Percentiles rank a stretch among this genome's conserved stretches.
Evolutionary conservation across 163 green algal genomes (phyloP).

Genomic region (Coccomyxa subellipsoidea): DNA sequence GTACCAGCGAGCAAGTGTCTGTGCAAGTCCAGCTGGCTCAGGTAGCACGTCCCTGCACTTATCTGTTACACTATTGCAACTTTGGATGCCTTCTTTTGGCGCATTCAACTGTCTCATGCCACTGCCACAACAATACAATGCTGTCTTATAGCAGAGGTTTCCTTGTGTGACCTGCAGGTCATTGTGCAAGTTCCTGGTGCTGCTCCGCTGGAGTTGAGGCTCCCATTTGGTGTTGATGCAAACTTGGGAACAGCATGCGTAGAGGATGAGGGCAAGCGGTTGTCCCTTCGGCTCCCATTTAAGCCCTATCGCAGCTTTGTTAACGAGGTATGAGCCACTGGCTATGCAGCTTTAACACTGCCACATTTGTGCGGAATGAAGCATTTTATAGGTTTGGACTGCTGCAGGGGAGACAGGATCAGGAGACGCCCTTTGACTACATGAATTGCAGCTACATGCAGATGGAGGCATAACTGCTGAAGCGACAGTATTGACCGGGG

Average conservation of each 20-base stretch:
- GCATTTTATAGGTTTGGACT: too few relatives aligned
- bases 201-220: not conserved
- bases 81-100: not conserved
- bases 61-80: not conserved
- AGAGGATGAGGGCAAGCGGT: not conserved
- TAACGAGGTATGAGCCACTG: not conserved
- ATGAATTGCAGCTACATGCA: not conserved
- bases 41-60: not conserved
- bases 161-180: not conserved
- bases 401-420: not conserved
- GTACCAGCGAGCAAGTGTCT: not conserved
- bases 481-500: too few relatives aligned
- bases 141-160: too few relatives aligned
- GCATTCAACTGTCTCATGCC: not conserved
- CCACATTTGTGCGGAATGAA: too few relatives aligned
- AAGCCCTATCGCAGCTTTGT: not conserved
- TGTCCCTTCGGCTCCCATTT: not conserved
- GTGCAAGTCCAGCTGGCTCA: not conserved
- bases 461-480: not conserved
- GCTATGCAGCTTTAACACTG: too few relatives aligned
- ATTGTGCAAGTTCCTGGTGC: not conserved
- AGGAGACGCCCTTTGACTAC: not conserved
- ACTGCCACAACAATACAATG: too few relatives aligned
- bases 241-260: not conserved
- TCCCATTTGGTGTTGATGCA: not conserved